Evolutionary conservation across 192 early-diverging fungal genomes (phyloP).

Genomic region (Gaertneriomyces sp.): DNA sequence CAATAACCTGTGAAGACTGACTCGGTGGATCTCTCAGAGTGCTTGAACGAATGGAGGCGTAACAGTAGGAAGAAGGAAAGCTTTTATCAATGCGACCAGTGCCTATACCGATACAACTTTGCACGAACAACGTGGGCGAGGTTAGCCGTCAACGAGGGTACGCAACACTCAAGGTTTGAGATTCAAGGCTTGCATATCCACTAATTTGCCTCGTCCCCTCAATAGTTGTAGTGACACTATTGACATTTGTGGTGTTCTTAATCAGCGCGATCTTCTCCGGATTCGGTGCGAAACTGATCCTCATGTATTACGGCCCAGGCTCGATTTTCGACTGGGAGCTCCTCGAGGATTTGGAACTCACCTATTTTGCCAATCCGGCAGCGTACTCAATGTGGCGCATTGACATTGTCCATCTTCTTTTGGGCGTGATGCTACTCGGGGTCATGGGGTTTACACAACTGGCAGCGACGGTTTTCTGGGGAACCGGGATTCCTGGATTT

Average conservation of each 20-base stretch:
- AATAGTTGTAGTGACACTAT: conserved; percentile 14
- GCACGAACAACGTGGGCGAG: conserved; percentile 49
- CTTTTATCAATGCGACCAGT: conserved; percentile 60
- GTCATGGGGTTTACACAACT: conserved; percentile 22
- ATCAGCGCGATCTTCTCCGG: conserved; percentile 4
- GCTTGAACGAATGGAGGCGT: conserved; percentile 55
- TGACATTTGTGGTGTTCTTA: conserved; percentile 17
- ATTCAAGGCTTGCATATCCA: not conserved
- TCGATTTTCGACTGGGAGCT: conserved; percentile 1
- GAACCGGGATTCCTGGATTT: conserved; percentile 1
- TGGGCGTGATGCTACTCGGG: conserved; percentile 18
- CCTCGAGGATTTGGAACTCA: not conserved
- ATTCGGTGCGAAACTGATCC: conserved; percentile 13
- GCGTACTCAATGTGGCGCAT: conserved; percentile 1
- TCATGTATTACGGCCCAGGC: not conserved
- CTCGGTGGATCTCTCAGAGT: conserved; percentile 42
- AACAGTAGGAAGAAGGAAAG: conserved; percentile 49
- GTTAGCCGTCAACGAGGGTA: conserved; percentile 48
- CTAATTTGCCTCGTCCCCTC: not conserved
- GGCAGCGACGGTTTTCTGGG: conserved; percentile 8
- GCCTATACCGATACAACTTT: conserved; percentile 55
- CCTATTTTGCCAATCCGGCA: conserved; percentile 12
- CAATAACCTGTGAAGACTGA: conserved; percentile 15
- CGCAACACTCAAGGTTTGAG: conserved; percentile 1
- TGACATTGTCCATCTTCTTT: conserved; percentile 19